A percentile compares a stretch with the other conserved stretches of the same genome.
phyloP scores from a whole-genome alignment of 441 rosid genomes.

The Adansonia madagascariensis region DNA sequence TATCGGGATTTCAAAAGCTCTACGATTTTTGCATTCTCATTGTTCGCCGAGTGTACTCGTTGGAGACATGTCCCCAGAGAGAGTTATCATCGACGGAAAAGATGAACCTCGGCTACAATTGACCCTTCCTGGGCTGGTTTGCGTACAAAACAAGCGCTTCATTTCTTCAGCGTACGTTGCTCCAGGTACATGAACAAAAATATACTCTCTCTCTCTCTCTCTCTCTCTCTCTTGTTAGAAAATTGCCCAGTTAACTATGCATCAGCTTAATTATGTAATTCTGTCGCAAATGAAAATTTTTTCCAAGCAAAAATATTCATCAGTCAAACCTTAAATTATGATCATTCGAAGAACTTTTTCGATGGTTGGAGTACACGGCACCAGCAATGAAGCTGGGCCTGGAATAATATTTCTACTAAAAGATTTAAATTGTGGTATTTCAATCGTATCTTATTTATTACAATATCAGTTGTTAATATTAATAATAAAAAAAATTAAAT shows the following conservation, averaged over 20 bases:
- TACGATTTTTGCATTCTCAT: too few relatives aligned
- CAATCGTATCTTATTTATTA: too few relatives aligned
- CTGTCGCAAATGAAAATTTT: neutral
- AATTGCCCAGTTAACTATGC: neutral
- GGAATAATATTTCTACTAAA: neutral
- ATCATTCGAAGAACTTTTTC: neutral
- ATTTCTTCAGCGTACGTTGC: constrained; percentile 52
- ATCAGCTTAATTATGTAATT: constrained; percentile 6
- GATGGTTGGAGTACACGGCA: neutral
- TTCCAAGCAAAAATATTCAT: neutral
- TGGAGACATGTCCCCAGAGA: constrained; percentile 57
- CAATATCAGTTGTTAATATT: too few relatives aligned
- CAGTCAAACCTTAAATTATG: constrained; percentile 26
- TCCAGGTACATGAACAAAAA: constrained; percentile 54
- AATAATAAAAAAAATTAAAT: too few relatives aligned
- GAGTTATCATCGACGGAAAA: constrained; percentile 52
- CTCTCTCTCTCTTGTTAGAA: too few relatives aligned
- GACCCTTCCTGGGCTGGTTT: constrained; percentile 41
- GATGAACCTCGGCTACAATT: constrained; percentile 56
- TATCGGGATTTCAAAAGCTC: too few relatives aligned
- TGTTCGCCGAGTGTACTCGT: constrained; percentile 2
- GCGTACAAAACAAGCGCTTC: constrained; percentile 38
- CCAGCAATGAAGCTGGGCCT: neutral
- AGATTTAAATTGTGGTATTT: too few relatives aligned
- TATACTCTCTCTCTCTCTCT: too few relatives aligned